A percentile compares a stretch with the other conserved stretches of the same genome.
These are phyloP conservation scores for Priceomyces melissophilus DNA, from an alignment of 805 yeast genomes.

Conservation along the genomic window DNA sequence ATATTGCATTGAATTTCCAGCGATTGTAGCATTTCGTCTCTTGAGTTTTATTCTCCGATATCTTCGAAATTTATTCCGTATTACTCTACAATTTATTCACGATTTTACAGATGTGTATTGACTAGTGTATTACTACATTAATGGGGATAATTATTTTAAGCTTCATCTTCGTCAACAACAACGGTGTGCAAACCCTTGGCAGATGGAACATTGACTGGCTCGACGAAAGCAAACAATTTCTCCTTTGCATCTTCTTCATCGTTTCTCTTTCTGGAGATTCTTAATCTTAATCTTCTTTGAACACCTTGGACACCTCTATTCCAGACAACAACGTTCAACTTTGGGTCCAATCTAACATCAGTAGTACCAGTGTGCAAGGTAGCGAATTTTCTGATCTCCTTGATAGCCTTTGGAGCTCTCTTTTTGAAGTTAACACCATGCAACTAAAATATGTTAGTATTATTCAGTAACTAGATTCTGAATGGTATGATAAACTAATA, in stretches of 20 bases:
- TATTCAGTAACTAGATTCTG: neutral
- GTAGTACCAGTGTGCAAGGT: slow-evolving; percentile 98
- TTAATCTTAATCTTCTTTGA: slow-evolving; percentile 96
- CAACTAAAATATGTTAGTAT: slow-evolving; percentile 62
- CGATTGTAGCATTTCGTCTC: too few relatives aligned
- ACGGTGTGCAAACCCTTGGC: slow-evolving; percentile 97
- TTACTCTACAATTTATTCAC: neutral
- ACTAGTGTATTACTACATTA: slow-evolving; percentile 8
- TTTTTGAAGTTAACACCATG: slow-evolving; percentile 99
- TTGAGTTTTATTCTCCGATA: too few relatives aligned
- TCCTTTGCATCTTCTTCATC: slow-evolving; percentile 99
- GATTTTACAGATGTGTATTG: slow-evolving; percentile 5
- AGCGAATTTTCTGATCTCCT: slow-evolving; percentile 98
- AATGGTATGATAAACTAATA: too few relatives aligned
- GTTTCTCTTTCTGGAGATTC: slow-evolving; percentile 99
- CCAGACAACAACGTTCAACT: slow-evolving; percentile 98
- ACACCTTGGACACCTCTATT: slow-evolving; percentile 99
- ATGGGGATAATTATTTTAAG: slow-evolving; percentile 22
- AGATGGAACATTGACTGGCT: slow-evolving; percentile 91
- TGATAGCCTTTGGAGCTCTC: slow-evolving; percentile 99
- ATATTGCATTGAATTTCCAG: neutral
- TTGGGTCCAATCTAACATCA: slow-evolving; percentile 99
- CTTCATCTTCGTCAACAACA: slow-evolving; percentile 86
- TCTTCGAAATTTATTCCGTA: neutral
- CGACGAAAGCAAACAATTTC: slow-evolving; percentile 96